Evolutionary conservation across 108 stramenopile genomes (phyloP), one percentile per base, ranked within the genome.

Genomic region (Schizochytrium sp.): DNA sequence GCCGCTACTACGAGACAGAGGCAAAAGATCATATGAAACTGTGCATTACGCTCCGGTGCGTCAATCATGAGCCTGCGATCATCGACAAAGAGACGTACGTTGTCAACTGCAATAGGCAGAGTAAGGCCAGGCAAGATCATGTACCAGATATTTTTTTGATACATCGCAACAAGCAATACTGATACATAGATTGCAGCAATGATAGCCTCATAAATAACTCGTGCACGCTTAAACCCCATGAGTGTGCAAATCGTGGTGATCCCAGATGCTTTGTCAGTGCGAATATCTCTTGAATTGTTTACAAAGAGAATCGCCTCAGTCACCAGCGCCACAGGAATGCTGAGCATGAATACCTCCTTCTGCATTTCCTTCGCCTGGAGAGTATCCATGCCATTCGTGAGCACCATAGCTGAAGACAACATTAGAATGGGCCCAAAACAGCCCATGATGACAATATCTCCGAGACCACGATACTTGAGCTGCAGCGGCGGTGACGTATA

Each of bases 261-360:
- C 19, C 92, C 92, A 4, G 89, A 87, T 10, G 3, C 44, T 17
- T 41, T 89, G 72, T 93, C 92, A 17, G 87, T 46, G 5, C 50
- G 55, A 57, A 93, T 93, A 69, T 92, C 92, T 15, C 92, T 45
- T 56, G 91, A 72, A 87, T 93, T 93, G 61, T 93, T 93, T 10
- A 92, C 92, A 57, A 92, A 92, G 28, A 93, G 88, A 87, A 93
- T 93, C 10, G 91, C 91, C 76, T 93, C 92, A 28, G 92, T 92
- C 38, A 91, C 92, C 2, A 92, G 89, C 3, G 89, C 92, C 19
- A 92, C 90, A 2, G 92, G 92, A 53, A 92, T 46, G 0, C 88
- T 88, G 41, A 88, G 89, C 15, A 88, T 44, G 28, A 69, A 69
- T 38, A 69, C 64, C 10, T 69, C 64, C 8, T 7, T 15, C 12